Conservation (phyloP, 768 basidiomycete genomes). For the Rhodotorula sphaerocarpa region DNA sequence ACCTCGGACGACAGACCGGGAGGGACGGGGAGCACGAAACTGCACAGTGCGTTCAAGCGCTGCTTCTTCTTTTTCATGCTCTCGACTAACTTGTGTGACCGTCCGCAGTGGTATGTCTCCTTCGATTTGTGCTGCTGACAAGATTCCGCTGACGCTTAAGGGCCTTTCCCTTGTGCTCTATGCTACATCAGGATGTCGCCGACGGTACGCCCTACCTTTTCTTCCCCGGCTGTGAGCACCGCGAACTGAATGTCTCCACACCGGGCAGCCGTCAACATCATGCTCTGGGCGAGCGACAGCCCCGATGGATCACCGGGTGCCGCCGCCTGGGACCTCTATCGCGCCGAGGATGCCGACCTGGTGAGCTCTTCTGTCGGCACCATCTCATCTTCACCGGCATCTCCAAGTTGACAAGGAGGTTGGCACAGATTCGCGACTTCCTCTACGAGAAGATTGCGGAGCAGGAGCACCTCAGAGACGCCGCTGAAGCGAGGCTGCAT, state of each 20-base stretch:
- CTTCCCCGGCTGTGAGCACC: too few relatives aligned
- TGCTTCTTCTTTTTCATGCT: constrained; percentile 41
- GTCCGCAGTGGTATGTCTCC: neutral
- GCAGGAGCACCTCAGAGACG: constrained; percentile 41
- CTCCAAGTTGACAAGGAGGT: neutral
- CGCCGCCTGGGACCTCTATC: constrained; percentile 87
- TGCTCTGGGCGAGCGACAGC: constrained; percentile 65
- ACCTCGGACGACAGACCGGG: constrained; percentile 59
- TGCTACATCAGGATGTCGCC: constrained; percentile 28
- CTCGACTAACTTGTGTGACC: neutral
- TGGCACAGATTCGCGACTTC: constrained; percentile 56
- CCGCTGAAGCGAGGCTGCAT: neutral
- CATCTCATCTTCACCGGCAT: neutral
- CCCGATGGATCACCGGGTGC: constrained; percentile 52
- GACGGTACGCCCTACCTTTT: constrained; percentile 29
- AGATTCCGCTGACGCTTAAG: too few relatives aligned
- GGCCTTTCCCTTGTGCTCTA: too few relatives aligned
- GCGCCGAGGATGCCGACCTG: constrained; percentile 66
- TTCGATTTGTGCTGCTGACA: too few relatives aligned
- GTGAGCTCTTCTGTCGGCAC: neutral
- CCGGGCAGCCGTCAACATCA: constrained; percentile 65
- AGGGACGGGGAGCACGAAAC: constrained; percentile 72
- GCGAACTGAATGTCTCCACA: neutral
- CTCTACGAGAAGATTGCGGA: constrained; percentile 54
- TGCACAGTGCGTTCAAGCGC: constrained; percentile 79